Conservation (phyloP, 106 monocot genomes). For the Acorus calamus region DNA sequence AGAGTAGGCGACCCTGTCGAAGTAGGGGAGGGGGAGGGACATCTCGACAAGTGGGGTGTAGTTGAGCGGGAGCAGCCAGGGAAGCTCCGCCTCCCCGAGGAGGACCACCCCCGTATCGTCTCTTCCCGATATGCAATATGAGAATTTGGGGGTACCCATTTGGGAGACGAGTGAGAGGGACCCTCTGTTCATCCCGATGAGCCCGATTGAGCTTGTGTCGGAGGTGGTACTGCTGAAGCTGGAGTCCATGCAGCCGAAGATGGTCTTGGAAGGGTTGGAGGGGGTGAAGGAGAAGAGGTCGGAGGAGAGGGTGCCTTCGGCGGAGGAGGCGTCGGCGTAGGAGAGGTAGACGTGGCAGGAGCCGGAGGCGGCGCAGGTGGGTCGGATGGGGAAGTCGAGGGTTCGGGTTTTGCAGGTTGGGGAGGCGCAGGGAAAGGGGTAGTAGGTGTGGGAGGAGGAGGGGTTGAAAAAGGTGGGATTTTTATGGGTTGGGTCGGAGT, state of each 20-base stretch:
- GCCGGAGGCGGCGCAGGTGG: conserved; percentile 30
- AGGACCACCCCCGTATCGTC: conserved; percentile 51
- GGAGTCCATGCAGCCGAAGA: conserved; percentile 83
- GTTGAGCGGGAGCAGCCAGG: conserved; percentile 49
- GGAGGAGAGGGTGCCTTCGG: conserved; percentile 63
- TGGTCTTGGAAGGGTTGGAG: conserved; percentile 23
- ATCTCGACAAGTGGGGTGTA: conserved; percentile 67
- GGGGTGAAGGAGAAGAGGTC: conserved; percentile 49
- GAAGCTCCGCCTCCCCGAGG: conserved; percentile 34
- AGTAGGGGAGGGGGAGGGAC: conserved; percentile 79
- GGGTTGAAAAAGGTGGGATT: conserved; percentile 19
- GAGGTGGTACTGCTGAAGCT: conserved; percentile 27
- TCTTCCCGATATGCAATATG: conserved; percentile 80
- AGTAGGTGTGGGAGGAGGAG: conserved; percentile 44
- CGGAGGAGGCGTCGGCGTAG: conserved; percentile 84
- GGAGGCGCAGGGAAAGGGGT: conserved; percentile 53
- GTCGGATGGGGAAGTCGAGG: conserved; percentile 56
- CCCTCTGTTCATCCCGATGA: conserved; percentile 93
- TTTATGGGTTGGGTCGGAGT: not conserved
- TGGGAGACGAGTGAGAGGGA: conserved; percentile 78
- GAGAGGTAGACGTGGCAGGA: conserved; percentile 70
- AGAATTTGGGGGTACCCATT: conserved; percentile 52
- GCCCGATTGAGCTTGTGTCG: conserved; percentile 24
- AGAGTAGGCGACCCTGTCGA: conserved; percentile 90
- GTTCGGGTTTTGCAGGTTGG: conserved; percentile 46